Evolutionary conservation across 345 rosid genomes (phyloP).

Genomic region (rapeseed (Brassica napus)): Da-Ae NC_063446.1:4554501-4555000

Average conservation of each 20-base stretch:
- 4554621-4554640: constrained; percentile 85
- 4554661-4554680: constrained; percentile 82
- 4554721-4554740: constrained; percentile 78
- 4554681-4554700: constrained; percentile 82
- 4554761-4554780: constrained; percentile 76
- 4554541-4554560: constrained; percentile 75
- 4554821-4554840: constrained; percentile 61
- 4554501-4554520: constrained; percentile 77
- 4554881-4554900: constrained; percentile 70
- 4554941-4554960: constrained; percentile 77
- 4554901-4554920: constrained; percentile 68
- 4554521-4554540: constrained; percentile 84
- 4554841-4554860: constrained; percentile 73
- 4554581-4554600: constrained; percentile 69
- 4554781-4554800: constrained; percentile 68
- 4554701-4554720: constrained; percentile 86
- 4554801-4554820: constrained; percentile 63
- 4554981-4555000: constrained; percentile 79
- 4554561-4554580: constrained; percentile 77
- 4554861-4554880: constrained; percentile 64
- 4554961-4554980: constrained; percentile 65
- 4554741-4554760: constrained; percentile 75
- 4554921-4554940: constrained; percentile 82
- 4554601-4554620: constrained; percentile 65
- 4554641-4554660: constrained; percentile 80